Conservation (phyloP, 306 rosid species). For the Rosa multiflora region DNA sequence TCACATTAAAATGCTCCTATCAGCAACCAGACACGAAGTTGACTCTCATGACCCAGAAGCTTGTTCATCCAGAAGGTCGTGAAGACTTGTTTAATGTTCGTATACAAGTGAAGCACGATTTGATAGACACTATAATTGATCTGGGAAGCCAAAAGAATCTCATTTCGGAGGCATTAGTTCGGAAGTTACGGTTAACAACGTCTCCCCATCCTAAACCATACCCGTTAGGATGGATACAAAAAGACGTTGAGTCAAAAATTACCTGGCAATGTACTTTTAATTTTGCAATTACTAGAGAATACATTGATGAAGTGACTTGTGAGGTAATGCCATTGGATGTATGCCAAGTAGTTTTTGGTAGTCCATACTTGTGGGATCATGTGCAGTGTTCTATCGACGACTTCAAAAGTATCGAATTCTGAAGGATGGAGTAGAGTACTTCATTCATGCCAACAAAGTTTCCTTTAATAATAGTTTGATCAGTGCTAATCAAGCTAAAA, state of each 20-base stretch:
- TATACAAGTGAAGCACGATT: background rate
- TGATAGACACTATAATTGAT: background rate
- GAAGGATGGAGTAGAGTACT: background rate
- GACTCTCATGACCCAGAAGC: background rate
- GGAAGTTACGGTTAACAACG: background rate
- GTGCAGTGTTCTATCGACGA: conserved; percentile 1
- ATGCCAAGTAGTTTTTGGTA: too few relatives aligned
- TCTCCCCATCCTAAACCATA: background rate
- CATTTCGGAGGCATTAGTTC: background rate
- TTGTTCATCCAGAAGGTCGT: background rate
- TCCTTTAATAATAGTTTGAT: background rate
- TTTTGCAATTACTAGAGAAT: background rate
- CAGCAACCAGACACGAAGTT: background rate
- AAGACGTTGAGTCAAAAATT: background rate
- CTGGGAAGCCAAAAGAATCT: background rate
- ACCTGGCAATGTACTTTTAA: conserved; percentile 2
- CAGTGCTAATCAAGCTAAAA: background rate
- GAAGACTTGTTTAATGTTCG: background rate
- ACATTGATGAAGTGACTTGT: background rate
- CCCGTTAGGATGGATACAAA: background rate
- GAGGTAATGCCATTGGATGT: too few relatives aligned
- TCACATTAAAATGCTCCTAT: too few relatives aligned
- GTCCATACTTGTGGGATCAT: background rate
- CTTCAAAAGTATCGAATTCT: background rate
- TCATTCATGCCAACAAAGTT: background rate